Conservation (phyloP, 1,139 yeast species). For the Zygosaccharomyces sapae region DNA sequence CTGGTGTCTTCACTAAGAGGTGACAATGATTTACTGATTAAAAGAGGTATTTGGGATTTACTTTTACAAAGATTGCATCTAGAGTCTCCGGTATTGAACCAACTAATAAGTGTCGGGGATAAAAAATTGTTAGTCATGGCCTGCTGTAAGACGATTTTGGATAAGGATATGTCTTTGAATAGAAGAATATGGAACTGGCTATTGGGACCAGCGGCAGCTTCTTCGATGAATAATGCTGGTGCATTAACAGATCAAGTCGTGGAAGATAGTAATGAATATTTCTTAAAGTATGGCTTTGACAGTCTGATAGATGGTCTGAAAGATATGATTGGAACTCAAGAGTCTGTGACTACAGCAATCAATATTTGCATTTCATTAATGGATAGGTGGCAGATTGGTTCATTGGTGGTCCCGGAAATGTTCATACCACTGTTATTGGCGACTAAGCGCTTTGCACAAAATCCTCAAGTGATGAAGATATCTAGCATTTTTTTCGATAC, state of each 20-base stretch:
- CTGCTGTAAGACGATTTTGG: slow-evolving; percentile 64
- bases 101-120: slow-evolving; percentile 49
- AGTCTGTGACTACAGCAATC: slow-evolving; percentile 42
- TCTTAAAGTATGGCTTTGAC: slow-evolving; percentile 51
- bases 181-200: slow-evolving; percentile 92
- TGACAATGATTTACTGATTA: slow-evolving; percentile 63
- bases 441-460: slow-evolving; percentile 34
- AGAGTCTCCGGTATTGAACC: slow-evolving; percentile 54
- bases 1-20: slow-evolving; percentile 62
- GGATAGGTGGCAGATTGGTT: slow-evolving; percentile 94
- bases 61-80: slow-evolving; percentile 64
- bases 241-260: slow-evolving; percentile 4
- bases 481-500: slow-evolving; percentile 76
- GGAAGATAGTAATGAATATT: slow-evolving; percentile 44
- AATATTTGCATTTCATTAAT: slow-evolving; percentile 65
- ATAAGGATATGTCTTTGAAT: slow-evolving; percentile 89
- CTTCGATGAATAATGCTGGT: slow-evolving; percentile 10
- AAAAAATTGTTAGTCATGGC: slow-evolving; percentile 55
- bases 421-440: slow-evolving; percentile 57
- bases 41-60: slow-evolving; percentile 85
- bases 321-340: slow-evolving; percentile 42
- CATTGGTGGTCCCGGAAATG: slow-evolving; percentile 60
- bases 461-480: slow-evolving; percentile 47
- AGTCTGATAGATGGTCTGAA: slow-evolving; percentile 52
- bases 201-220: slow-evolving; percentile 54